Conservation (phyloP, 139 green algal species). For the Asterochloris erici region DNA sequence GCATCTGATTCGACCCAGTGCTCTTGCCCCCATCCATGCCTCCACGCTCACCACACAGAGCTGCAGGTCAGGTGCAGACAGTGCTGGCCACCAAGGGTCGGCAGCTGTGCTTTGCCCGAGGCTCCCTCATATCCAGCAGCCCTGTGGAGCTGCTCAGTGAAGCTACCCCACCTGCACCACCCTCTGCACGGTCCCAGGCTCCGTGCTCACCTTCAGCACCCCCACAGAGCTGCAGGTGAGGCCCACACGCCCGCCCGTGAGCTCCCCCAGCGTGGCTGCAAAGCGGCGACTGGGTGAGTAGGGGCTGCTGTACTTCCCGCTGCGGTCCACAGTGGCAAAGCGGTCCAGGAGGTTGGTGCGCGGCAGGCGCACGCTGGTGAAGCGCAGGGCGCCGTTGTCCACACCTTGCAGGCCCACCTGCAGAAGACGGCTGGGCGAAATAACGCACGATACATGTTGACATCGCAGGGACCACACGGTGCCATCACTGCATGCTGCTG, state of each 20-base stretch:
- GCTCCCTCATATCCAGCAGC: too few species aligned
- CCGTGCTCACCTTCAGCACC: conserved; percentile 51
- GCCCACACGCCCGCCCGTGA: conserved; percentile 80
- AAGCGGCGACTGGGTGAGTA: conserved; percentile 65
- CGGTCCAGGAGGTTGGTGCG: conserved; percentile 73
- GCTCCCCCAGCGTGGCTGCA: conserved; percentile 79
- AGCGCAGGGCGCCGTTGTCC: conserved; percentile 89
- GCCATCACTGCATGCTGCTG: too few species aligned
- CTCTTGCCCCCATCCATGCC: too few species aligned
- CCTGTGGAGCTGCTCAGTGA: too few species aligned
- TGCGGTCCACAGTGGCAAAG: conserved; percentile 75
- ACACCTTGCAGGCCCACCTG: conserved; percentile 87
- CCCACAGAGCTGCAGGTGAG: conserved; percentile 60
- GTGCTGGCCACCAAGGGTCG: too few species aligned
- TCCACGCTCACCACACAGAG: too few species aligned
- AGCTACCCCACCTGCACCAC: too few species aligned
- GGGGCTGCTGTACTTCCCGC: conserved; percentile 65
- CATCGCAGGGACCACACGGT: too few species aligned
- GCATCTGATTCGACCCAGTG: too few species aligned
- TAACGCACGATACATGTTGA: neutral
- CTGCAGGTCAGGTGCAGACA: too few species aligned
- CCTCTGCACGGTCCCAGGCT: neutral
- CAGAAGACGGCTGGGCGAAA: neutral
- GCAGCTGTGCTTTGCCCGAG: too few species aligned
- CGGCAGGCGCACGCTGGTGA: conserved; percentile 71